Base-by-base conservation (phyloP, 2,329 filamentous ascomycete species). In the Exophiala phaeomuriformis region DNA sequence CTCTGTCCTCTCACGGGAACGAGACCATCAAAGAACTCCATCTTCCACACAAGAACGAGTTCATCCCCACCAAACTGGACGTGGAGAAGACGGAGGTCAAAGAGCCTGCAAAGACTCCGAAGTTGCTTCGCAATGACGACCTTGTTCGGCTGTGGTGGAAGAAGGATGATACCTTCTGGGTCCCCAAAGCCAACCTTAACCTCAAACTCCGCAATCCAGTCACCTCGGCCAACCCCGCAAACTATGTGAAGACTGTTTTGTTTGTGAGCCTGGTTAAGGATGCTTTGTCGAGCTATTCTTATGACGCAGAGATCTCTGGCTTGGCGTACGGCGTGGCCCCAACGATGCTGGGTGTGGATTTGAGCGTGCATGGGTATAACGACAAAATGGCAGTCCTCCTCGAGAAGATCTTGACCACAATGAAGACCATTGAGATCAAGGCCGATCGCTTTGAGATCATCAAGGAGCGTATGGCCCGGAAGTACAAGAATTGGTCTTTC, bases 91-190 rank as follows among this genome's bases (percentile, higher is more conserved):
- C 89, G 70, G 88, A 95, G 35, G 79, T 93, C n/a, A 77, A 82
- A 29, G 81, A 87, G 62, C 86, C 90, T 1, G 75, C 84, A 0
- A 78, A 86, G 51, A 77, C 82, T 0, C 93, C 93, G 0, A 85
- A 84, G 56, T 76, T 98, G 28, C 85, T 98, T 58, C 84, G 90
- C 61, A 90, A 95, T 63, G 91, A 96, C 61, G 77, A 84, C 4
- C 74, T 83, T 33, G 83, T 88, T 0, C 83, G 90, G 31, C 85
- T 88, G 2, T 98, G 93, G 93, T 96, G 84, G 76, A 98, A 98
- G 76, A 97, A 97, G 72, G 93, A 98, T 64, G 93, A 98, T 64
- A 90, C 85, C 0, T 98, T 97, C 71, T 97, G 91, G 90, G 93
- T 97, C 6, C 93, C 93, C 5, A 95, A 95, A 69, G 93, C 88